Percentiles rank a stretch among this genome's conserved stretches.
Conservation (phyloP, 164 flowering plant genomes). For the Vitis vinifera region DNA sequence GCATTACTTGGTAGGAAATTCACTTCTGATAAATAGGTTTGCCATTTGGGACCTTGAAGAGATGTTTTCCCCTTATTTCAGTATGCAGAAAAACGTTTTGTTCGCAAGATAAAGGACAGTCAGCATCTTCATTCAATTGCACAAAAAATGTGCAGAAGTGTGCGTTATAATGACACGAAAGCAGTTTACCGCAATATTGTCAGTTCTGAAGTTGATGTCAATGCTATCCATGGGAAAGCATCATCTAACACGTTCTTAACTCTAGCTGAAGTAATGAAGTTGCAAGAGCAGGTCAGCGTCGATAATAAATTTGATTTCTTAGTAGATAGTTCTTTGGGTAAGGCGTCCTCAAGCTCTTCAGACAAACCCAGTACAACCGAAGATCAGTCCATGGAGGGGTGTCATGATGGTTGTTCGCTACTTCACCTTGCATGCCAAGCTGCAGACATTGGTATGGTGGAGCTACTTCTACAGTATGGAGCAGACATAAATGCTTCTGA, state of each 20-base stretch:
- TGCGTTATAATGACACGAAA: conserved; percentile 70
- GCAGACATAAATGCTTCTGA: conserved; percentile 69
- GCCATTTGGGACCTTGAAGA: conserved; percentile 9
- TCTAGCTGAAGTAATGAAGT: conserved; percentile 39
- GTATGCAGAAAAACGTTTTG: conserved; percentile 80
- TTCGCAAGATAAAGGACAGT: conserved; percentile 44
- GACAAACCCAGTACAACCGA: conserved; percentile 26
- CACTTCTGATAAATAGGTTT: neutral
- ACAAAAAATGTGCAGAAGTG: conserved; percentile 73
- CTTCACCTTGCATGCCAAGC: conserved; percentile 88
- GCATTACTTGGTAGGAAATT: neutral
- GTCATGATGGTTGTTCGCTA: conserved; percentile 56
- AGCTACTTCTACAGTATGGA: conserved; percentile 87
- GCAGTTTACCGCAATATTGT: conserved; percentile 71
- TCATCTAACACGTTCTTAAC: conserved; percentile 33
- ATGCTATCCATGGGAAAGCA: conserved; percentile 49
- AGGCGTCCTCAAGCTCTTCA: conserved; percentile 27
- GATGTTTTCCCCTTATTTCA: conserved; percentile 30
- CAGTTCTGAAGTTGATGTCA: conserved; percentile 61
- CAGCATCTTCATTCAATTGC: conserved; percentile 42
- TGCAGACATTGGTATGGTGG: conserved; percentile 85
- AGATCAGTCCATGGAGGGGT: conserved; percentile 35
- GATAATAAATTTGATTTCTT: conserved; percentile 22
- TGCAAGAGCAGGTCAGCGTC: conserved; percentile 32
- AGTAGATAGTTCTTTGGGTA: conserved; percentile 27